Conservation (phyloP, 2,329 filamentous ascomycete species). For the Pseudocercospora vitis region DNA sequence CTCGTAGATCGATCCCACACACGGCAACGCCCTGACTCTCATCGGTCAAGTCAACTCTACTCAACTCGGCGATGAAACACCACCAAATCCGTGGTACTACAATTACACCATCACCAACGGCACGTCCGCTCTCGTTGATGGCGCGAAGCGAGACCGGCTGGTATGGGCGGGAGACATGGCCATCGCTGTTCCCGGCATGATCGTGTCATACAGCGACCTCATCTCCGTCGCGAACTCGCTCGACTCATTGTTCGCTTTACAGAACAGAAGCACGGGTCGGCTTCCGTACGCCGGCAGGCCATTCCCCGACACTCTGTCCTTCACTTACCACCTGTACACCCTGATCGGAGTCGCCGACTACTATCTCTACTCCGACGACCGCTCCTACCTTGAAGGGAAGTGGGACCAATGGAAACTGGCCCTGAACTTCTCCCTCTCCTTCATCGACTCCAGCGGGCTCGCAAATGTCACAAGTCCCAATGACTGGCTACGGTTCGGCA, state of each 20-base stretch:
- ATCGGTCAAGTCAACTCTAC: slow-evolving; percentile 36
- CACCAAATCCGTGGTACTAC: slow-evolving; percentile 42
- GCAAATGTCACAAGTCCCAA: slow-evolving; percentile 48
- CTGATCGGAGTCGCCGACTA: slow-evolving; percentile 50
- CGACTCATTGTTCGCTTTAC: slow-evolving; percentile 32
- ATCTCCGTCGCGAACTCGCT: slow-evolving; percentile 38
- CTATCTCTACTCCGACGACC: slow-evolving; percentile 42
- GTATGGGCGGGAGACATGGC: slow-evolving; percentile 65
- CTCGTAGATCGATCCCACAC: slow-evolving; percentile 36
- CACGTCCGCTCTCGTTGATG: slow-evolving; percentile 48
- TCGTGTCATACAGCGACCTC: slow-evolving; percentile 50
- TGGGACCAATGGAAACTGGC: slow-evolving; percentile 49
- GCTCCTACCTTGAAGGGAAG: slow-evolving; percentile 42
- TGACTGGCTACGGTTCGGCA: slow-evolving; percentile 54
- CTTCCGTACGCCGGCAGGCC: slow-evolving; percentile 34
- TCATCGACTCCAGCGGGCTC: slow-evolving; percentile 46
- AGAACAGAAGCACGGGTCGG: slow-evolving; percentile 34
- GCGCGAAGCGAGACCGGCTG: slow-evolving; percentile 59
- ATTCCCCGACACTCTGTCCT: slow-evolving; percentile 41
- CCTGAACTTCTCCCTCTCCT: slow-evolving; percentile 45
- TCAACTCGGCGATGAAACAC: slow-evolving; percentile 32
- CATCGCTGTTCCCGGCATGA: slow-evolving; percentile 50
- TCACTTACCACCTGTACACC: slow-evolving; percentile 58
- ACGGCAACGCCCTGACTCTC: slow-evolving; percentile 40
- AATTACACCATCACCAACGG: slow-evolving; percentile 46